Conservation (phyloP, 805 yeast genomes). For the Schizosaccharomyces pombe region DNA sequence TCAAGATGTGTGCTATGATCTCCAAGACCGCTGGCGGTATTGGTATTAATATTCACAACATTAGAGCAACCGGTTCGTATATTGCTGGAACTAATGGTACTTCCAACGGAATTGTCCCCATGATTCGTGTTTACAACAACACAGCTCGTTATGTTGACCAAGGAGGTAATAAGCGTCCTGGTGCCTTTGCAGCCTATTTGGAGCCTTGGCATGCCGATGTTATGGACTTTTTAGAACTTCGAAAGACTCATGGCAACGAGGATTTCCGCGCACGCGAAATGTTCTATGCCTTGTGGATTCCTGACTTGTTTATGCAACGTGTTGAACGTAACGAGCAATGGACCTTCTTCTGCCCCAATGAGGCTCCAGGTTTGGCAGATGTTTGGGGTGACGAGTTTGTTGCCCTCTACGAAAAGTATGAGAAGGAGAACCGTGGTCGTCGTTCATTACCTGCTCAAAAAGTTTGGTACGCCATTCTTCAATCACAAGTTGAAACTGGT, state of each 20-base stretch:
- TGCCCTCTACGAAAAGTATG: slow-evolving; percentile 47
- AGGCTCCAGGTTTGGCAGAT: slow-evolving; percentile 67
- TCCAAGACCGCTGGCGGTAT: slow-evolving; percentile 92
- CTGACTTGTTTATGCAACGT: slow-evolving; percentile 81
- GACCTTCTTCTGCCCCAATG: slow-evolving; percentile 77
- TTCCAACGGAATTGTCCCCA: slow-evolving; percentile 84
- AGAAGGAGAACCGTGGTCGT: slow-evolving; percentile 39
- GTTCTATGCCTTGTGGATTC: slow-evolving; percentile 83
- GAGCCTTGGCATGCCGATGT: slow-evolving; percentile 97
- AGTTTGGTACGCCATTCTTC: slow-evolving; percentile 71
- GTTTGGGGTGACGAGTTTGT: slow-evolving; percentile 69
- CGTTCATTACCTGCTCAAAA: slow-evolving; percentile 62
- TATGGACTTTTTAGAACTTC: slow-evolving; percentile 60
- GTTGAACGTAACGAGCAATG: slow-evolving; percentile 60
- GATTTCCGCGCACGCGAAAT: slow-evolving; percentile 82
- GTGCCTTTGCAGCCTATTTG: slow-evolving; percentile 79
- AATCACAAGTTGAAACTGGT: slow-evolving; percentile 90
- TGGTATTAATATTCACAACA: slow-evolving; percentile 71
- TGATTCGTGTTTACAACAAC: slow-evolving; percentile 83
- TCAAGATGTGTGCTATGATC: slow-evolving; percentile 69
- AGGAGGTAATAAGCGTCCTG: slow-evolving; percentile 95
- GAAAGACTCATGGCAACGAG: slow-evolving; percentile 88
- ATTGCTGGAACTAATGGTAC: slow-evolving; percentile 84
- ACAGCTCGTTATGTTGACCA: slow-evolving; percentile 95
- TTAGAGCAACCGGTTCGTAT: slow-evolving; percentile 65